phyloP scores from a whole-genome alignment of 371 early-diverging fungal genomes.

The Syncephalastrum contaminatum region DNA sequence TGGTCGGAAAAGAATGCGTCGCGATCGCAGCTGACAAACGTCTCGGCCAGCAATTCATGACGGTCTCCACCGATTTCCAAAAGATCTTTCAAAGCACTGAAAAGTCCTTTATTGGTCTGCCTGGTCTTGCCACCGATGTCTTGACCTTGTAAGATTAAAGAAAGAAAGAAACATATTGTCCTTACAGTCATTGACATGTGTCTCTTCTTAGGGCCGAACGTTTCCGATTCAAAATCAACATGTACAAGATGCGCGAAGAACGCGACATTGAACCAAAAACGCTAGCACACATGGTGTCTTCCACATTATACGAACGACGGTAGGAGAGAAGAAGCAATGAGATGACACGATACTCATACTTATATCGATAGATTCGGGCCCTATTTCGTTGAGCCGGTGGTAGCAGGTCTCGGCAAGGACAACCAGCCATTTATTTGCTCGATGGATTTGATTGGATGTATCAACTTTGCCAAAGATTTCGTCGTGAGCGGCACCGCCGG shows the following conservation, averaged over 20 bases:
- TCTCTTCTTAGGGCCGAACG: conserved; percentile 66
- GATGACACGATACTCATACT: background rate
- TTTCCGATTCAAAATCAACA: conserved; percentile 94
- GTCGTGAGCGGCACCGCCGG: conserved; percentile 95
- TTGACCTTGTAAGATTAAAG: conserved; percentile 81
- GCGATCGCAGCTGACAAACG: conserved; percentile 97
- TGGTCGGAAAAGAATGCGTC: conserved; percentile 98
- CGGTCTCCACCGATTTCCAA: conserved; percentile 90
- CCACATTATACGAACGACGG: conserved; percentile 96
- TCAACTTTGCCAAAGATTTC: conserved; percentile 95
- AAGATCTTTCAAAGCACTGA: conserved; percentile 92
- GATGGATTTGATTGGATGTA: conserved; percentile 98
- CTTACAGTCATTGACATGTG: conserved; percentile 1
- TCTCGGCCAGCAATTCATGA: conserved; percentile 91
- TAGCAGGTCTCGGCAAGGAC: conserved; percentile 95
- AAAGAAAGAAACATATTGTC: background rate
- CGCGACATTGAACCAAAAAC: conserved; percentile 96
- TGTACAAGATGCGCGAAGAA: conserved; percentile 97
- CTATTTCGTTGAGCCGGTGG: conserved; percentile 93
- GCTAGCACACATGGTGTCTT: conserved; percentile 94
- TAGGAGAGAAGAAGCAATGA: conserved; percentile 21
- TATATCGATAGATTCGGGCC: conserved; percentile 84
- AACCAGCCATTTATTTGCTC: conserved; percentile 93
- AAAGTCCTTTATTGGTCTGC: conserved; percentile 87
- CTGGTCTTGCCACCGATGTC: conserved; percentile 98